Conservation (phyloP, 2,329 filamentous ascomycete species). For the Arthrobotrys sphaeroides region DNA sequence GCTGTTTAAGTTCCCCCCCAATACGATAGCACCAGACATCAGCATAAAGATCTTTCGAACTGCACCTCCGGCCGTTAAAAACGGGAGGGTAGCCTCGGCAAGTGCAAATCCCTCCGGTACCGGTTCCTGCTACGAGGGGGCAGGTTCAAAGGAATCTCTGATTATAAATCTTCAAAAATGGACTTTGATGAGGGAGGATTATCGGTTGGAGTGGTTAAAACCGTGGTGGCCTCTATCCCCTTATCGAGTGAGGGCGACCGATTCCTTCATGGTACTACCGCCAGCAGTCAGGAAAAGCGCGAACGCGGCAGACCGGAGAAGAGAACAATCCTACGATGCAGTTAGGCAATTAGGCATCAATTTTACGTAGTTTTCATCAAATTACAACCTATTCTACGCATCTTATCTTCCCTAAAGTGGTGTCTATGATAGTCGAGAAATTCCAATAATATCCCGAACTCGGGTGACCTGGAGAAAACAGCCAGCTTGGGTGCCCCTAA, state of each 20-base stretch:
- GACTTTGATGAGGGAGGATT: neutral
- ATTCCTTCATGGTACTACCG: slow-evolving; percentile 33
- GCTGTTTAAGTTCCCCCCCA: slow-evolving; percentile 12
- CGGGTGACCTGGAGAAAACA: neutral
- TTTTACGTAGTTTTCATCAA: neutral
- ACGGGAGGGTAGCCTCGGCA: neutral
- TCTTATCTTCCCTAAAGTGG: neutral
- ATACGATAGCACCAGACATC: slow-evolving; percentile 33
- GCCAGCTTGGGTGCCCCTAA: neutral
- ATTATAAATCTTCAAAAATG: slow-evolving; percentile 26
- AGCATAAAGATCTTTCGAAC: slow-evolving; percentile 39
- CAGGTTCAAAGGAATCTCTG: neutral
- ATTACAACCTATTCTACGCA: neutral
- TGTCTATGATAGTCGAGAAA: too few relatives aligned
- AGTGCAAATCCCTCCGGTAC: neutral
- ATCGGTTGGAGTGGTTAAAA: slow-evolving; percentile 27
- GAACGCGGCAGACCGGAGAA: neutral
- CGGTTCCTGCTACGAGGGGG: slow-evolving; percentile 7
- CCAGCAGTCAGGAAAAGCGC: neutral
- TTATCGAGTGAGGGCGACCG: slow-evolving; percentile 25
- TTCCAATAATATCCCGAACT: too few relatives aligned
- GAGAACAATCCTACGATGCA: neutral
- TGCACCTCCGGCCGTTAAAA: neutral
- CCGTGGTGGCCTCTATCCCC: slow-evolving; percentile 36
- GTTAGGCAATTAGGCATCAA: neutral